Conservation (phyloP, 768 basidiomycete genomes). For the Mycena chlorophos region DNA sequence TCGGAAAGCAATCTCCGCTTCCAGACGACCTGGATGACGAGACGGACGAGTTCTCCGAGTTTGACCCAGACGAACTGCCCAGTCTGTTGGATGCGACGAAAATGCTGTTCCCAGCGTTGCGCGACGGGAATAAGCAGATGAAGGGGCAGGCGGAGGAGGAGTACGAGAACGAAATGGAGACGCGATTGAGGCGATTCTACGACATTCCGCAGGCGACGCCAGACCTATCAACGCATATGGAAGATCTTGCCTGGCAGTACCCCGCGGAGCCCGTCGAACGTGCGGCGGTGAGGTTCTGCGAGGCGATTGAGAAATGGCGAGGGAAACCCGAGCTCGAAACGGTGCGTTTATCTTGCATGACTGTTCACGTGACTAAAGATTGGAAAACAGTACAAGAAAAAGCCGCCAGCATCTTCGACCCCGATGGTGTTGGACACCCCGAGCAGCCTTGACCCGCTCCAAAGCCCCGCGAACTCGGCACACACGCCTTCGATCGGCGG, state of each 20-base stretch:
- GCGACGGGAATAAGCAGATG: constrained; percentile 28
- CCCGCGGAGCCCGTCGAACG: constrained; percentile 82
- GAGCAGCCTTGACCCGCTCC: constrained; percentile 56
- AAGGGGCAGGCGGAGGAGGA: constrained; percentile 65
- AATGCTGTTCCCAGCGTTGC: constrained; percentile 66
- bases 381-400: constrained; percentile 55
- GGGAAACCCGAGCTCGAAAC: constrained; percentile 84
- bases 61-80: constrained; percentile 79
- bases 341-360: constrained; percentile 38
- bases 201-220: constrained; percentile 70
- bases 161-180: constrained; percentile 74
- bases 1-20: constrained; percentile 35
- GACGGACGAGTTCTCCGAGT: constrained; percentile 48
- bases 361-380: background rate
- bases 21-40: constrained; percentile 29
- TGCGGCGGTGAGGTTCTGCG: constrained; percentile 75
- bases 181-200: constrained; percentile 73
- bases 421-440: constrained; percentile 31
- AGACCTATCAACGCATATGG: constrained; percentile 79
- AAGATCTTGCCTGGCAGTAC: constrained; percentile 74
- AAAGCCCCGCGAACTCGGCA: constrained; percentile 52
- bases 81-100: constrained; percentile 61
- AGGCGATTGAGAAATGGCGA: constrained; percentile 79
- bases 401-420: constrained; percentile 29
- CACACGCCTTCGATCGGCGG: constrained; percentile 15